Evolutionary conservation across 2,329 filamentous ascomycete species (phyloP), one percentile per base, ranked within the genome.

Genomic region (Daldinia eschscholtzii): DNA sequence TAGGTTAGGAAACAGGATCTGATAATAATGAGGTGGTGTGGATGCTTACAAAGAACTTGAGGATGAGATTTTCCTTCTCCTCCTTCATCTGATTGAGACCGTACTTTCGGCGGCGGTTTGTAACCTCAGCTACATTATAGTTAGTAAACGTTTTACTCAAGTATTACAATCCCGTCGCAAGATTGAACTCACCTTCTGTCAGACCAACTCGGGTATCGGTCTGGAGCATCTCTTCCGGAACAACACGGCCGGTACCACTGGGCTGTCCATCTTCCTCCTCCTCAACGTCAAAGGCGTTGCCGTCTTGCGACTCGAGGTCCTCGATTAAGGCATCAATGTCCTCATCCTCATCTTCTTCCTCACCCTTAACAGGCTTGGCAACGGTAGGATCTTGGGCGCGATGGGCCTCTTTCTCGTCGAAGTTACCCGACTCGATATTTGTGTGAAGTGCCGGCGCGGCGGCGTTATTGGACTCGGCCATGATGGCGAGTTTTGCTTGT

Each of bases 61-160:
- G 86, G 68, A 94, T 81, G 65, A 94, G 77, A 77, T 94, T 97
- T 82, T 94, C 91, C 83, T 93, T 94, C 84, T 95, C 92, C 83
- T 97, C 93, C 82, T 92, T 94, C 92, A 97, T 93, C 80, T 93
- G 90, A 80, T 97, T 97, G 78, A 92, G 85, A 80, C 93, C 93
- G 79, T 90, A 93, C 80, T 89, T 90, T 80, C 87, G 90, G 52
- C 88, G 85, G 59, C 81, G 81, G 66, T 75, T 76, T 41, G 57
- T 64, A 30, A 78, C 76, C 76, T 78, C 76, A 35, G 75, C 76
- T 78, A 33, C 20, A 26, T 2, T 41, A 39, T 20, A 23, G 61
- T 75, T 69, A 74, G 73, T 70, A 33, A 30, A 9, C 3, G 20
- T 3, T 13, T 53, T 18, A 15, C n/a, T 10, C 23, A 58, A 39